Evolutionary conservation across 371 early-diverging fungal species (phyloP).

Genomic region (Apophysomyces sp.): DNA sequence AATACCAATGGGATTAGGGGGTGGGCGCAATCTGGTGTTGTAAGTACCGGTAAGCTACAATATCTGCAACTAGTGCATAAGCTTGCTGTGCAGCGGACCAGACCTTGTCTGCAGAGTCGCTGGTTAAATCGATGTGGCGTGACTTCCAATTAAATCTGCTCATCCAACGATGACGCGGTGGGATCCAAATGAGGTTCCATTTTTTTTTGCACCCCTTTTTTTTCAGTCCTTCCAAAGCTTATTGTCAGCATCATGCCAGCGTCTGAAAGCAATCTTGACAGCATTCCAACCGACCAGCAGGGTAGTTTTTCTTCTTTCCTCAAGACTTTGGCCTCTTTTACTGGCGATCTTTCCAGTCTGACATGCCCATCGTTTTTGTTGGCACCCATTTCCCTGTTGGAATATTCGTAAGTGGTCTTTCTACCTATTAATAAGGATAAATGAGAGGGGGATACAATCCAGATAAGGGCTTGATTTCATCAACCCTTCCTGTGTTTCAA

Average conservation of each 20-base stretch:
- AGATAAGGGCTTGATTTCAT: not conserved
- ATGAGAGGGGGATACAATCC: not conserved
- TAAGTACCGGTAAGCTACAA: too few relatives aligned
- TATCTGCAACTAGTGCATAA: too few relatives aligned
- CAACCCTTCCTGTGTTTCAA: not conserved
- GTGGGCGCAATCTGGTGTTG: too few relatives aligned
- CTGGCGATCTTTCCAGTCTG: slow-evolving; percentile 77
- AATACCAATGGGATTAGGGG: too few relatives aligned
- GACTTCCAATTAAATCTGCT: too few relatives aligned
- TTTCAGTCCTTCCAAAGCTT: not conserved
- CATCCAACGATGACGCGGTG: not conserved
- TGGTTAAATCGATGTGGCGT: too few relatives aligned
- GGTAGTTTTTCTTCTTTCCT: slow-evolving; percentile 73
- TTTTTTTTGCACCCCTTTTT: not conserved
- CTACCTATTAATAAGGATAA: not conserved
- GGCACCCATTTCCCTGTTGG: slow-evolving; percentile 73
- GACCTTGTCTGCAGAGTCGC: too few relatives aligned
- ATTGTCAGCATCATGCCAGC: not conserved
- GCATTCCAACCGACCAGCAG: slow-evolving; percentile 66
- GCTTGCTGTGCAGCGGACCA: not conserved
- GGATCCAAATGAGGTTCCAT: not conserved
- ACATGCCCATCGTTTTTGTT: slow-evolving; percentile 80
- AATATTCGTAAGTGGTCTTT: slow-evolving; percentile 66
- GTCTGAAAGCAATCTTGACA: slow-evolving; percentile 44
- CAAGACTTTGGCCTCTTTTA: slow-evolving; percentile 71